Evolutionary conservation across 1,284 basidiomycete species (phyloP), one percentile per base, ranked within the genome.

Genomic region (Ganoderma boninense): DNA sequence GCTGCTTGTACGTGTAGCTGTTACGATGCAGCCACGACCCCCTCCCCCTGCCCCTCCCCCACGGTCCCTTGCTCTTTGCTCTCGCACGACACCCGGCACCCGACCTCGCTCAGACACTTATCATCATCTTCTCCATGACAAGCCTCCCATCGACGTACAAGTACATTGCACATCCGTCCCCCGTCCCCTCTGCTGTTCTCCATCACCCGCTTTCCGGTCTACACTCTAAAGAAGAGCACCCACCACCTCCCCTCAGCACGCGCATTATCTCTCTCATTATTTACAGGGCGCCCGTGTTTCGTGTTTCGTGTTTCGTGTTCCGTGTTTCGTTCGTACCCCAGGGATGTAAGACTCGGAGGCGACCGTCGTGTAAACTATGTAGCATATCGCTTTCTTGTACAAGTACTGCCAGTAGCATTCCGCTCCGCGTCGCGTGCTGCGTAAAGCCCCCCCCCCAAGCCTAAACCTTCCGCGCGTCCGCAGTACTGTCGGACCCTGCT

Each of bases 311-410:
- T 57, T 32, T 57, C 54, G 29, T 29, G 16, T 7, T 18, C 54
- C 16, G n/a, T n/a, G 43, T 43, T 43, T 43, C 43, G 18, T 43
- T 14, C 38, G 18, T 49, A 10, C 32, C 54, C 18, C 54, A 35
- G 42, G 52, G 38, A n/a, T 64, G 69, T 67, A 49, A 56, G 29
- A 32, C 29, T 32, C 29, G 29, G 66, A 62, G 66, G 32, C 49
- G 54, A 44, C 16, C 23, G 29, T 64, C 16, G 18, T 70, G 69
- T 70, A 70, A 66, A 66, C 40, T 67, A 61, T 70, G 69, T 70
- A 70, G 69, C 69, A 70, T 70, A 70, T 54, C 61, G 29, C 43
- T 43, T 57, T 63, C 38, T 57, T 54, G 52, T 44, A 42, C 23
- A 11, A 14, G 10, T 52, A 35, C 54, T 10, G 14, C 26, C 54